phyloP scores from a whole-genome alignment of 2,329 filamentous ascomycete genomes.

The Ciborinia camelliae region DNA sequence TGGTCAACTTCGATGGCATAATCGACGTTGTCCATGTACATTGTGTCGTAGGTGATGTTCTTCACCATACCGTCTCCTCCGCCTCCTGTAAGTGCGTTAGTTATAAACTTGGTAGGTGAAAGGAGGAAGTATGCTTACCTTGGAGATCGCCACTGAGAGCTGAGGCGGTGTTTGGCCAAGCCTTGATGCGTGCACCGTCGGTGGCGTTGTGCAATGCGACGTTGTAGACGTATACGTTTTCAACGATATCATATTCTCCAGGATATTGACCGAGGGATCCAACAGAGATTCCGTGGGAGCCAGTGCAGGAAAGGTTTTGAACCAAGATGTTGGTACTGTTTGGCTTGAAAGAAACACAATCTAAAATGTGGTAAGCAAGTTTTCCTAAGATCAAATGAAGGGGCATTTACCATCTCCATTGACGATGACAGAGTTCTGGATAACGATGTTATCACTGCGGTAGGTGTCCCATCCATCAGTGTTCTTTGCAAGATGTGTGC shows the following conservation, averaged over 20 bases:
- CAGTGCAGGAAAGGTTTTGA: slow-evolving; percentile 64
- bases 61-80: slow-evolving; percentile 58
- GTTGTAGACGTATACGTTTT: slow-evolving; percentile 65
- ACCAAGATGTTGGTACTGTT: slow-evolving; percentile 67
- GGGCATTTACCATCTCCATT: slow-evolving; percentile 53
- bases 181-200: slow-evolving; percentile 68
- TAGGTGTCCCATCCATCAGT: slow-evolving; percentile 66
- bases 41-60: slow-evolving; percentile 65
- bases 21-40: slow-evolving; percentile 59
- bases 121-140: background rate
- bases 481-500: slow-evolving; percentile 57
- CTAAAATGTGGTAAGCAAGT: slow-evolving; percentile 28
- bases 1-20: slow-evolving; percentile 64
- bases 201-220: slow-evolving; percentile 54
- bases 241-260: slow-evolving; percentile 60
- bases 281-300: slow-evolving; percentile 70
- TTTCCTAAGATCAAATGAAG: background rate
- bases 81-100: slow-evolving; percentile 46
- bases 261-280: slow-evolving; percentile 67
- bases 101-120: background rate
- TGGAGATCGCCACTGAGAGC: slow-evolving; percentile 58
- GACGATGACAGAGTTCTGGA: slow-evolving; percentile 62
- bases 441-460: slow-evolving; percentile 57
- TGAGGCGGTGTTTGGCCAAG: slow-evolving; percentile 56
- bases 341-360: slow-evolving; percentile 73